phyloP scores from a whole-genome alignment of 352 stramenopile species.

The Phytophthora chlamydospora region DNA sequence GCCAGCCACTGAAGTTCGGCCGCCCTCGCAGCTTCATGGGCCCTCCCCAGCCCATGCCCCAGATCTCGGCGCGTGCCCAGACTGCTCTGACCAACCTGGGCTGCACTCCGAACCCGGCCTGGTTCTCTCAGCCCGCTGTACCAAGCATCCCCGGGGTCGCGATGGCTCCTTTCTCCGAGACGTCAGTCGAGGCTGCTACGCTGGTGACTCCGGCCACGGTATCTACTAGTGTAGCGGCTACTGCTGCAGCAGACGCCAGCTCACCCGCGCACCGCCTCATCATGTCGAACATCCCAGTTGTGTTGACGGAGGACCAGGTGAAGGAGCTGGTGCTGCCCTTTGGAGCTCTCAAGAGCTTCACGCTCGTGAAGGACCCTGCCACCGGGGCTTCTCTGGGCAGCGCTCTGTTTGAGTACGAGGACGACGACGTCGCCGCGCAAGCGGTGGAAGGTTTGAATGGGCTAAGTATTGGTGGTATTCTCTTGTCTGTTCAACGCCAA shows the following conservation, averaged over 20 bases:
- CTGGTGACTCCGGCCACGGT: conserved; percentile 11
- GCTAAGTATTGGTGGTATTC: conserved; percentile 77
- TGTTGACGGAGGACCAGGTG: conserved; percentile 78
- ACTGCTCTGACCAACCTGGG: conserved; percentile 83
- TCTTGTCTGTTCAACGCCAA: conserved; percentile 69
- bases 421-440: conserved; percentile 56
- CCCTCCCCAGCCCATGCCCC: conserved; percentile 77
- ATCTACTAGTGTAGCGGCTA: background rate
- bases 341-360: conserved; percentile 71
- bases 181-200: conserved; percentile 15
- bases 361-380: conserved; percentile 58
- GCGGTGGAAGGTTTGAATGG: conserved; percentile 78
- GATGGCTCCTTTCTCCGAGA: conserved; percentile 2
- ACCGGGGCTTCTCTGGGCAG: conserved; percentile 64
- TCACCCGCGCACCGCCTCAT: conserved; percentile 56
- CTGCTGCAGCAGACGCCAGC: conserved; percentile 3
- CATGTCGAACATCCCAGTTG: conserved; percentile 86
- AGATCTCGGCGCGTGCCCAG: conserved; percentile 69
- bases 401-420: conserved; percentile 84
- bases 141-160: conserved; percentile 13
- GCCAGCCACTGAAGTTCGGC: conserved; percentile 87
- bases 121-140: conserved; percentile 61
- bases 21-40: conserved; percentile 85
- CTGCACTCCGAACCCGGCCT: conserved; percentile 80
- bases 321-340: conserved; percentile 89